These are phyloP conservation scores for Hortaea sp. DNA, from an alignment of 2,329 filamentous ascomycete genomes.

Conservation along the genomic window DNA sequence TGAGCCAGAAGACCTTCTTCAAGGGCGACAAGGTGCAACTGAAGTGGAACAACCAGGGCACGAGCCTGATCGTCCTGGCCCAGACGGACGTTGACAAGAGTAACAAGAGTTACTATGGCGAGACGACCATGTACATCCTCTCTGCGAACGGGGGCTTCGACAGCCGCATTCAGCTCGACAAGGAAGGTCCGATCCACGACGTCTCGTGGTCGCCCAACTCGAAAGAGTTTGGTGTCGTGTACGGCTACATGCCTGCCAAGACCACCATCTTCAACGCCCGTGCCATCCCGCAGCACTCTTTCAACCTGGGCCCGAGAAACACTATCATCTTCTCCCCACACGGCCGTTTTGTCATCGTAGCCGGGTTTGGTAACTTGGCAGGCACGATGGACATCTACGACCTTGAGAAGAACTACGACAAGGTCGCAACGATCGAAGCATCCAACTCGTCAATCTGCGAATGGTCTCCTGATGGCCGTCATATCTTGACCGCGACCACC, in stretches of 20 bases:
- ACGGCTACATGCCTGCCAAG: slow-evolving; percentile 98
- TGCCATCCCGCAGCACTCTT: slow-evolving; percentile 71
- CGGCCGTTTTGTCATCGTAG: slow-evolving; percentile 84
- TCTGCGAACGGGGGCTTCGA: slow-evolving; percentile 88
- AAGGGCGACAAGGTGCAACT: slow-evolving; percentile 98
- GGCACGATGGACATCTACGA: slow-evolving; percentile 98
- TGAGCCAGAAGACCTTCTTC: slow-evolving; percentile 98
- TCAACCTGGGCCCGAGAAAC: slow-evolving; percentile 81
- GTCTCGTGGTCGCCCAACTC: slow-evolving; percentile 98
- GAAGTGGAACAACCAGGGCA: slow-evolving; percentile 93
- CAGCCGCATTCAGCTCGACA: slow-evolving; percentile 71
- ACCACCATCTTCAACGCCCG: slow-evolving; percentile 94
- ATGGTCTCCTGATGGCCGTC: slow-evolving; percentile 93
- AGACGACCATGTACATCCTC: slow-evolving; percentile 92
- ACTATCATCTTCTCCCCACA: slow-evolving; percentile 92
- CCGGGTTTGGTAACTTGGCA: slow-evolving; percentile 93
- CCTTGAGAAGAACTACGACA: slow-evolving; percentile 83
- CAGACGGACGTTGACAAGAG: slow-evolving; percentile 98
- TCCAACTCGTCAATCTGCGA: slow-evolving; percentile 93
- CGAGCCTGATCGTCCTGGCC: slow-evolving; percentile 83
- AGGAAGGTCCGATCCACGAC: slow-evolving; percentile 95
- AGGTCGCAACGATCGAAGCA: slow-evolving; percentile 87
- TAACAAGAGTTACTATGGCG: slow-evolving; percentile 98
- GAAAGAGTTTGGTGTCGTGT: slow-evolving; percentile 94
- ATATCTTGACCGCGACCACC: slow-evolving; percentile 95